Evolutionary conservation across 2,329 filamentous ascomycete genomes (phyloP).

Genomic region (Daldinia eschscholtzii): DNA sequence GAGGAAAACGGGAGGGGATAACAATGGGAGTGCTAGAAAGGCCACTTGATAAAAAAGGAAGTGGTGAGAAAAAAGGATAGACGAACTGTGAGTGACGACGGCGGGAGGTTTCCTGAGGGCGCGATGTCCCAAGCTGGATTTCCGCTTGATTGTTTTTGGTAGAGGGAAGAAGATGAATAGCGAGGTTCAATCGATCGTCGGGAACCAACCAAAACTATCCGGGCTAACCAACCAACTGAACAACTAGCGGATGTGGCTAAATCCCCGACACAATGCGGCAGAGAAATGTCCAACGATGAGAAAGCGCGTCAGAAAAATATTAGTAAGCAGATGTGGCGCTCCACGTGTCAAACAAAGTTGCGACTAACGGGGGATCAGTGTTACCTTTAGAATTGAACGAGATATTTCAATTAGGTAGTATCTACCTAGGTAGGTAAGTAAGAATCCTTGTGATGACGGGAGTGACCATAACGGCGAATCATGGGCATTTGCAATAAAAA

Average conservation of each 20-base stretch:
- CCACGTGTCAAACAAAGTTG: neutral
- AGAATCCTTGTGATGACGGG: neutral
- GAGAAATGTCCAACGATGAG: neutral
- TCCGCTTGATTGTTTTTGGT: slow-evolving; percentile 36
- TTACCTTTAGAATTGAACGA: neutral
- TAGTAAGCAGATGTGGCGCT: slow-evolving; percentile 1
- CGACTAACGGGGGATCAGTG: neutral
- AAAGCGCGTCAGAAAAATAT: slow-evolving; percentile 1
- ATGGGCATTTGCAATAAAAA: neutral
- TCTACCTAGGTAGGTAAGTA: no score
- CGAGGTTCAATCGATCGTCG: slow-evolving; percentile 7
- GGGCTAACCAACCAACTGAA: neutral
- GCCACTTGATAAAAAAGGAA: slow-evolving; percentile 41
- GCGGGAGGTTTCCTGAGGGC: slow-evolving; percentile 39
- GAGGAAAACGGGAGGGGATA: slow-evolving; percentile 40
- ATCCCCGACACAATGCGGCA: neutral
- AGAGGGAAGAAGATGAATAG: slow-evolving; percentile 18
- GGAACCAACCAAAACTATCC: slow-evolving; percentile 9
- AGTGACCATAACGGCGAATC: neutral
- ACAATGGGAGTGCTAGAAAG: slow-evolving; percentile 35
- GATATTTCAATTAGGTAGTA: neutral
- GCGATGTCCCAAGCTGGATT: slow-evolving; percentile 44
- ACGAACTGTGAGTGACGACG: slow-evolving; percentile 50
- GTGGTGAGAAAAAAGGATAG: slow-evolving; percentile 50
- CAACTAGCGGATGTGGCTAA: slow-evolving; percentile 7